Conservation (phyloP, 305 asterid genomes). For the Stenogyne calaminthoides region DNA sequence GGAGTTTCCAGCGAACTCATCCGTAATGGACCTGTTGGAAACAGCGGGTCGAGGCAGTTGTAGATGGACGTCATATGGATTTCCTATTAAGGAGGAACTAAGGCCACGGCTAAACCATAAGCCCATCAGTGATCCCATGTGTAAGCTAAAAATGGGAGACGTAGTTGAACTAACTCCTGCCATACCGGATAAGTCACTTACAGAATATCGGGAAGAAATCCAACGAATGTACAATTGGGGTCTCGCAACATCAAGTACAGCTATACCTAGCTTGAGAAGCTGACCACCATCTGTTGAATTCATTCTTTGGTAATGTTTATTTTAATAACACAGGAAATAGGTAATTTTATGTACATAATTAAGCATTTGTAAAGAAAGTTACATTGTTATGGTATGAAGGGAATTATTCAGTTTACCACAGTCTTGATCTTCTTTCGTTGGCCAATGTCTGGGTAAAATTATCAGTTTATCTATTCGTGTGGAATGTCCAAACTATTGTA, state of each 20-base stretch:
- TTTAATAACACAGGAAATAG: conserved; percentile 18
- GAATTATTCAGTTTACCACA: neutral
- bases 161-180: conserved; percentile 89
- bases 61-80: conserved; percentile 63
- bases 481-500: neutral
- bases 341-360: conserved; percentile 43
- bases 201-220: conserved; percentile 78
- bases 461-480: neutral
- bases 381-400: conserved; percentile 21
- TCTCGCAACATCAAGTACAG: conserved; percentile 35
- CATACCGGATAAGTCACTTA: conserved; percentile 81
- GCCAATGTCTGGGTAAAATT: neutral
- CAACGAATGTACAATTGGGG: conserved; percentile 90
- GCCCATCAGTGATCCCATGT: conserved; percentile 63
- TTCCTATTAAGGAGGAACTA: conserved; percentile 74
- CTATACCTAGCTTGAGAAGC: conserved; percentile 55
- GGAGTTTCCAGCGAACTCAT: conserved; percentile 76
- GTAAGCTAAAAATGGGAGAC: conserved; percentile 94
- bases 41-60: conserved; percentile 62
- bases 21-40: conserved; percentile 71
- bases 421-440: neutral
- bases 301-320: conserved; percentile 38
- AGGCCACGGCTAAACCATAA: conserved; percentile 80
- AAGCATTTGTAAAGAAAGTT: conserved; percentile 34
- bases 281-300: conserved; percentile 38